Base-by-base conservation (phyloP, 2,329 filamentous ascomycete species). In the Aspergillus ochraceus region DNA sequence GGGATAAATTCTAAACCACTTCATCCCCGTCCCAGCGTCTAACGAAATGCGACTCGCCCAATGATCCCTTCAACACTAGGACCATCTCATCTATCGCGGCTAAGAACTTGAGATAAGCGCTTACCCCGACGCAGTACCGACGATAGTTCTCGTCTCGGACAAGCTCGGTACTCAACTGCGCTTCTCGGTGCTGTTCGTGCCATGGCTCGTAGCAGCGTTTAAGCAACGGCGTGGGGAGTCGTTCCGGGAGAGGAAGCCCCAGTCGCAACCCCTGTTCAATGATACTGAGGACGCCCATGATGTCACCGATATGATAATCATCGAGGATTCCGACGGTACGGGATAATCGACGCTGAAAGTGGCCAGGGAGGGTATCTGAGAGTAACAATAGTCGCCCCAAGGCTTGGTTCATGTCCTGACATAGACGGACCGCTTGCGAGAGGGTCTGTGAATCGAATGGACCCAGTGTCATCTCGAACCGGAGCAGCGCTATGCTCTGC, bases 111-210 rank as follows among this genome's bases (percentile, higher is more conserved):
- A 59, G 29, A 26, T 59, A 59, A 3, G 52, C 42, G 36, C 47
- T 52, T 19, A 59, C 11, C 9, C 52, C 57, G 32, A 55, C 52
- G 24, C 57, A 59, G 22, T 55, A 59, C 14, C 52, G 47, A 8
- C 57, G 57, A 45, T 59, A 59, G 9, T 52, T 59, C 32, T 59
- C 57, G 32, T 59, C 57, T n/a, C 47, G 52, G 5, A 59, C 52
- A 2, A 55, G 52, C 17, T 46, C 30, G 47, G 32, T 55, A 11
- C 17, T 55, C 36, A 59, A 47, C 9, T 45, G 45, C 12, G 14
- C 36, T 12, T 22, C 20, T 5, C 22, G 46, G 19, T 55, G 52
- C n/a, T 50, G 32, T 2, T 22, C 57, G 12, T 47, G 19, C 57
- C 57, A 59, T 8, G 26, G 46, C n/a, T 59, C 57, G 19, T 55